These are phyloP conservation scores for Posidonia australis DNA, from an alignment of 106 monocot species.

Conservation along the genomic window DNA sequence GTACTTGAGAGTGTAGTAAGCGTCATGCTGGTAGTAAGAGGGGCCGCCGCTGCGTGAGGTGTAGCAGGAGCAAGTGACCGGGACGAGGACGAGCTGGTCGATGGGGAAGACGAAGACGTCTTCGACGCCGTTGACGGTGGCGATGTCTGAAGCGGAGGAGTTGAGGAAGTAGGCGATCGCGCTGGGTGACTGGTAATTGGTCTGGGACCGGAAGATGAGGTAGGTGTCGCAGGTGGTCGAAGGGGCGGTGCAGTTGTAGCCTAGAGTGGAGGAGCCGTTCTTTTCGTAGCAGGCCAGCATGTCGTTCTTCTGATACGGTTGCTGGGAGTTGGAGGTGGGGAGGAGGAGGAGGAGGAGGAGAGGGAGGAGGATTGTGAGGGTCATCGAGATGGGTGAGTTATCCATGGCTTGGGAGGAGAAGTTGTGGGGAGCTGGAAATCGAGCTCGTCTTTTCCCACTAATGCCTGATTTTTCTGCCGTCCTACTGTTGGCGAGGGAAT, in stretches of 20 bases:
- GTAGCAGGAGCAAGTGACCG: slow-evolving; percentile 36
- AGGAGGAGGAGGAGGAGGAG: slow-evolving; percentile 11
- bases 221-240: slow-evolving; percentile 33
- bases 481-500: no score
- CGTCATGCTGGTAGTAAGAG: slow-evolving; percentile 59
- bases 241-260: slow-evolving; percentile 55
- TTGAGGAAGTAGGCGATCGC: slow-evolving; percentile 48
- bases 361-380: slow-evolving; percentile 4
- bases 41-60: neutral
- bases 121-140: slow-evolving; percentile 36
- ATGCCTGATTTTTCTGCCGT: no score
- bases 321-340: slow-evolving; percentile 24
- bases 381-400: no score
- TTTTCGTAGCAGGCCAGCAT: slow-evolving; percentile 30
- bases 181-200: slow-evolving; percentile 35
- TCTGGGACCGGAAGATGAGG: slow-evolving; percentile 61
- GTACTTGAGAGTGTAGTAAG: slow-evolving; percentile 31
- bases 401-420: no score
- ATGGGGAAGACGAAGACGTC: slow-evolving; percentile 19
- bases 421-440: no score
- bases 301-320: slow-evolving; percentile 43
- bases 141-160: slow-evolving; percentile 22
- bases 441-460: no score
- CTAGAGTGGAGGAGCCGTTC: slow-evolving; percentile 48
- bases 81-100: slow-evolving; percentile 30